These are phyloP conservation scores for Fusarium liriodendri DNA, from an alignment of 2,329 filamentous ascomycete genomes.

Conservation along the genomic window DNA sequence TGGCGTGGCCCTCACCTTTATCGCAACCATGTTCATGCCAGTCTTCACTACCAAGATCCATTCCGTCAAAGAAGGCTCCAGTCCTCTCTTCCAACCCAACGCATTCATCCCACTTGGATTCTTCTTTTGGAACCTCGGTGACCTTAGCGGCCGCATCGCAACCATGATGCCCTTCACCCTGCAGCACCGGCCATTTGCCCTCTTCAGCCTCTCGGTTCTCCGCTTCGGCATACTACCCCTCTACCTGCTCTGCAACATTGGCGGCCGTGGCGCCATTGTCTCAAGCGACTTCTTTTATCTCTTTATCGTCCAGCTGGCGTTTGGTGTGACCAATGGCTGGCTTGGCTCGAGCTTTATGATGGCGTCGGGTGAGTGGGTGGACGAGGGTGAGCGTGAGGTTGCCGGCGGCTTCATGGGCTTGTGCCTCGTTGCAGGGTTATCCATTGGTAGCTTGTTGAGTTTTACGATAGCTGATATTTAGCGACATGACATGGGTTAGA, in stretches of 20 bases:
- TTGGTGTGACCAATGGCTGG: slow-evolving; percentile 89
- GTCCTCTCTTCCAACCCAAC: slow-evolving; percentile 74
- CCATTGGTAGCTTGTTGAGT: slow-evolving; percentile 88
- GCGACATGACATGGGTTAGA: slow-evolving; percentile 21
- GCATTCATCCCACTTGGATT: slow-evolving; percentile 92
- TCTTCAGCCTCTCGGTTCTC: slow-evolving; percentile 75
- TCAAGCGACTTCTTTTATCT: slow-evolving; percentile 90
- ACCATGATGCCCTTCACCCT: slow-evolving; percentile 70
- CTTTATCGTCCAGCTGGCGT: slow-evolving; percentile 82
- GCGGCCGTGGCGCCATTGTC: slow-evolving; percentile 78
- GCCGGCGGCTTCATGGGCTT: slow-evolving; percentile 95
- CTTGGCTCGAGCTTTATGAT: slow-evolving; percentile 92
- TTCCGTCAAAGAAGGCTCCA: slow-evolving; percentile 55
- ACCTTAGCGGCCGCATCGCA: slow-evolving; percentile 79
- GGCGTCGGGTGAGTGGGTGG: slow-evolving; percentile 84
- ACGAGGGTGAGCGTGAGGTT: slow-evolving; percentile 84
- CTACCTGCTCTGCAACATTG: slow-evolving; percentile 90
- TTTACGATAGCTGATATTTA: slow-evolving; percentile 74
- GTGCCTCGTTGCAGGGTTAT: slow-evolving; percentile 85
- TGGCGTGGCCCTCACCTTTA: slow-evolving; percentile 85
- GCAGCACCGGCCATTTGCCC: slow-evolving; percentile 69
- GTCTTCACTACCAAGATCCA: slow-evolving; percentile 82
- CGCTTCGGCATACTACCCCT: slow-evolving; percentile 82
- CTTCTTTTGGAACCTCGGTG: slow-evolving; percentile 93
- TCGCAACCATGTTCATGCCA: slow-evolving; percentile 92